Conservation (phyloP, 2,329 filamentous ascomycete species). For the Pseudogymnoascus sp. region DNA sequence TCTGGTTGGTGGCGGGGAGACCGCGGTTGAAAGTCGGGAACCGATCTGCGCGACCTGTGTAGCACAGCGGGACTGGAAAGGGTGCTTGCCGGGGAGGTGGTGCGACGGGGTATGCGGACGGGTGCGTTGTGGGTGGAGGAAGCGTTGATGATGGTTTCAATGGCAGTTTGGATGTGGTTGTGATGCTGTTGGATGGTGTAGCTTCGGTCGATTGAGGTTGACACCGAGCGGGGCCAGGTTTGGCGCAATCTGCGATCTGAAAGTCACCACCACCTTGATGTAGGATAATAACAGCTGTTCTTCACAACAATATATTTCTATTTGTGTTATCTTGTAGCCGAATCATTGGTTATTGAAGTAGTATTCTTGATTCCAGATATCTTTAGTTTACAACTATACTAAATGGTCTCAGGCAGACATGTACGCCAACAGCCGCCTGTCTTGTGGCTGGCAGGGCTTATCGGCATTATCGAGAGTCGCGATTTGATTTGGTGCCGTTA, state of each 20-base stretch:
- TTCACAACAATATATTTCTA: background rate
- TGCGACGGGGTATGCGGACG: background rate
- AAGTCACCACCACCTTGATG: background rate
- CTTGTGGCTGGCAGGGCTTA: background rate
- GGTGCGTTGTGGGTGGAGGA: background rate
- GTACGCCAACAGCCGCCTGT: background rate
- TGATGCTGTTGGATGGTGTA: background rate
- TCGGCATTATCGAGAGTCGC: conserved; percentile 9
- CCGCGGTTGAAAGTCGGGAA: background rate
- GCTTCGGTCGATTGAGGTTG: conserved; percentile 1
- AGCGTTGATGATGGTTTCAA: background rate
- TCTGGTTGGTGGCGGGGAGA: background rate
- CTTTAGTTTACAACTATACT: background rate
- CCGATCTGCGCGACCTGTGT: conserved; percentile 6
- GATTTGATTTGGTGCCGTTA: background rate
- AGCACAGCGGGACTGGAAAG: background rate
- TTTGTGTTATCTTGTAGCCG: background rate
- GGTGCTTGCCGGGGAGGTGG: background rate
- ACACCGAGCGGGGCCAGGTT: background rate
- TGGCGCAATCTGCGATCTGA: background rate
- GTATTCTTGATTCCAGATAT: background rate
- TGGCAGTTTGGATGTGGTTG: background rate
- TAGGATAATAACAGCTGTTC: background rate
- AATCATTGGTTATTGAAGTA: background rate
- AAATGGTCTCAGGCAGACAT: background rate